Evolutionary conservation across 192 early-diverging fungal species (phyloP).

Genomic region (Chytriomyces sp.): DNA sequence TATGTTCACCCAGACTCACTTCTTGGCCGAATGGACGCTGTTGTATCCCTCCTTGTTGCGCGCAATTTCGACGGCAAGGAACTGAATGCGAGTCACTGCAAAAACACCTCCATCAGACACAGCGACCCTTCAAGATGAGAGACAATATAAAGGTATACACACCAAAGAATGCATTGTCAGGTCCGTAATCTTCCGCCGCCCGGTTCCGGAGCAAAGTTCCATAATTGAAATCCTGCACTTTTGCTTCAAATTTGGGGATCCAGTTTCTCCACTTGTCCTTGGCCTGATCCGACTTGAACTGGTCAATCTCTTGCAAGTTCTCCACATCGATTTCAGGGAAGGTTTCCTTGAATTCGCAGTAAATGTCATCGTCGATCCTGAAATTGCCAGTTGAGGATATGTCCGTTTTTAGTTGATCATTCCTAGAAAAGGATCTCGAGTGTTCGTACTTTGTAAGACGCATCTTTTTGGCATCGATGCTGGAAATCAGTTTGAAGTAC

Average conservation of each 20-base stretch:
- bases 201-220: conserved; percentile 85
- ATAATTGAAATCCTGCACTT: conserved; percentile 92
- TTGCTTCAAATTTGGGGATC: conserved; percentile 84
- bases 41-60: conserved; percentile 87
- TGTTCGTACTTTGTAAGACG: conserved; percentile 73
- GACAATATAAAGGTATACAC: conserved; percentile 34
- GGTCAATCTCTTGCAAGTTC: conserved; percentile 68
- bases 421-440: conserved; percentile 4
- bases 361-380: conserved; percentile 85
- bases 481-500: conserved; percentile 81
- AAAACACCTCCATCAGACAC: conserved; percentile 8
- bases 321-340: conserved; percentile 81
- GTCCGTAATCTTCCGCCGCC: conserved; percentile 77
- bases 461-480: conserved; percentile 74
- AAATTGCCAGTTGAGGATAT: neutral
- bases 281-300: conserved; percentile 80
- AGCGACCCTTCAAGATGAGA: neutral
- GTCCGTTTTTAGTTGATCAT: conserved; percentile 28
- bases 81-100: conserved; percentile 76
- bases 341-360: conserved; percentile 71
- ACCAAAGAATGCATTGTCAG: conserved; percentile 90
- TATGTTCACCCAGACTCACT: neutral
- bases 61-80: conserved; percentile 90
- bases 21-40: conserved; percentile 19
- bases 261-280: conserved; percentile 91